phyloP scores from a whole-genome alignment of 305 asterid genomes.

The Fraxinus platypoda region DNA sequence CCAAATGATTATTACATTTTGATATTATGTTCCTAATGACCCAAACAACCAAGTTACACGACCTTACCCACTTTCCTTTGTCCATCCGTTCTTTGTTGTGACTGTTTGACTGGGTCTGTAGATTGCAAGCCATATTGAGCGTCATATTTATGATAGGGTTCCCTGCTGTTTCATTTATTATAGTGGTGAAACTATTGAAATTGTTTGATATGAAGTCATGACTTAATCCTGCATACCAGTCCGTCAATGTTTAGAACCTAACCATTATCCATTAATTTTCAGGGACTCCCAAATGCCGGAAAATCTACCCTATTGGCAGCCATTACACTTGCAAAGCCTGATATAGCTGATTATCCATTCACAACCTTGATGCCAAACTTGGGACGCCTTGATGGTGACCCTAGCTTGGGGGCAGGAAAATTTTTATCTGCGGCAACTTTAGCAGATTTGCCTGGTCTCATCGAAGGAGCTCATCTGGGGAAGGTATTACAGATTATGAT shows the following conservation, averaged over 20 bases:
- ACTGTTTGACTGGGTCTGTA: background rate
- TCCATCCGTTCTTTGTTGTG: background rate
- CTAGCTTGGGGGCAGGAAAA: conserved; percentile 70
- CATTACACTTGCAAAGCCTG: conserved; percentile 87
- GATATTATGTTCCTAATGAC: background rate
- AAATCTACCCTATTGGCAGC: conserved; percentile 87
- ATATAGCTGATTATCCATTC: conserved; percentile 95
- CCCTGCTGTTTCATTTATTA: background rate
- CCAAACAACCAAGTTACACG: background rate
- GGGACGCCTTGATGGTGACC: conserved; percentile 94
- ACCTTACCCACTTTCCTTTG: conserved; percentile 1
- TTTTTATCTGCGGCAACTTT: conserved; percentile 87
- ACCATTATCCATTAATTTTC: conserved; percentile 17
- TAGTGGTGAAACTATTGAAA: background rate
- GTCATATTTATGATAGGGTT: background rate
- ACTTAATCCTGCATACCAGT: background rate
- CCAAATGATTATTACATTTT: background rate
- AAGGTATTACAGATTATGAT: conserved; percentile 51
- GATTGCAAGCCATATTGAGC: background rate
- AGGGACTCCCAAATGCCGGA: conserved; percentile 99
- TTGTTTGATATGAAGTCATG: background rate
- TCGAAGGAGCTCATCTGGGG: conserved; percentile 98
- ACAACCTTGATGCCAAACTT: conserved; percentile 95
- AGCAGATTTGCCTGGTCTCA: conserved; percentile 97
- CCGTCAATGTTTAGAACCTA: conserved; percentile 3